phyloP scores from a whole-genome alignment of 176 grass and related monocot genomes.

The Triticum turgidum region DNA sequence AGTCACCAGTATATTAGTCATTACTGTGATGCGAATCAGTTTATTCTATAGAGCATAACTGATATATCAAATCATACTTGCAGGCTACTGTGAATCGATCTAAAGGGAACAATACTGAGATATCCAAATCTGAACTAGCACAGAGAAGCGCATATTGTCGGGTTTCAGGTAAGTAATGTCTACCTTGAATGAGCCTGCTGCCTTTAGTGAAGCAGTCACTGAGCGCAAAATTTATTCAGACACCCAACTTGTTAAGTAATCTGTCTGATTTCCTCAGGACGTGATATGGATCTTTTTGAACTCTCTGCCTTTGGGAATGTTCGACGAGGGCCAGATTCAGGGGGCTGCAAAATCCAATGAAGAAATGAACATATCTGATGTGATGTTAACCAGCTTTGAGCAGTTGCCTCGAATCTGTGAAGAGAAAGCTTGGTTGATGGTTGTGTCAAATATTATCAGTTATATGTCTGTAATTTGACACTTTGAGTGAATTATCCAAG shows the following conservation, averaged over 20 bases:
- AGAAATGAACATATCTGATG: constrained; percentile 28
- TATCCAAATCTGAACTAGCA: constrained; percentile 85
- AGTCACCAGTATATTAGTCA: not conserved
- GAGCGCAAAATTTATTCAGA: constrained; percentile 4
- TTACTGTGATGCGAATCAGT: not conserved
- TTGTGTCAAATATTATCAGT: constrained; percentile 6
- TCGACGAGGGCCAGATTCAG: constrained; percentile 65
- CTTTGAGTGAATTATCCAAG: constrained; percentile 28
- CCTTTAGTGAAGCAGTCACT: not conserved
- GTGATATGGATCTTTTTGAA: constrained; percentile 93
- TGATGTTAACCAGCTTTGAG: constrained; percentile 6
- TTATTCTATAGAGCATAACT: constrained; percentile 7
- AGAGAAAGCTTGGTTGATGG: constrained; percentile 18
- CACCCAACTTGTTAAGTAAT: constrained; percentile 7
- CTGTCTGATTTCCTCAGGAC: constrained; percentile 52
- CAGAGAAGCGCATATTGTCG: constrained; percentile 96
- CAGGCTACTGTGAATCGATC: constrained; percentile 92
- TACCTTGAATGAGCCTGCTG: not conserved
- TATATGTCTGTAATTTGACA: constrained; percentile 32
- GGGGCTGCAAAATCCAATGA: constrained; percentile 95
- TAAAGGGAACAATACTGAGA: constrained; percentile 90
- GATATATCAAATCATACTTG: constrained; percentile 22
- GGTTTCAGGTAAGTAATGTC: constrained; percentile 66
- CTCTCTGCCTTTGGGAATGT: constrained; percentile 93
- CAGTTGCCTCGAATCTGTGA: constrained; percentile 5